Conservation (phyloP, 805 yeast genomes). For the Nakazawaea wickerhamii region DNA sequence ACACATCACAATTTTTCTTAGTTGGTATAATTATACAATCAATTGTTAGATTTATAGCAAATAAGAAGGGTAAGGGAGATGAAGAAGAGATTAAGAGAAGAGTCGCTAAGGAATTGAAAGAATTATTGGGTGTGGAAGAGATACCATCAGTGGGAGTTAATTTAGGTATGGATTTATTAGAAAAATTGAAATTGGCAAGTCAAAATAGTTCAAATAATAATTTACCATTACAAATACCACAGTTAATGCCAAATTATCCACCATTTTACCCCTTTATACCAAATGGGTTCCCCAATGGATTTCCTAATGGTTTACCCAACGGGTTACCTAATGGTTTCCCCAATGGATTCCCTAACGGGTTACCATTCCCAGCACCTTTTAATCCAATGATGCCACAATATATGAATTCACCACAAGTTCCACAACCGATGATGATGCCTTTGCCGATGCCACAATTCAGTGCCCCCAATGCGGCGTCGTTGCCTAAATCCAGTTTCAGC, state of each 20-base stretch:
- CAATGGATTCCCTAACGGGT: constrained; percentile 14
- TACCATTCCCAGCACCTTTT: background rate
- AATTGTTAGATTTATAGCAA: constrained; percentile 48
- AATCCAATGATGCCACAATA: constrained; percentile 8
- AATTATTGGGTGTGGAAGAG: constrained; percentile 61
- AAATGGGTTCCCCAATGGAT: too few relatives aligned
- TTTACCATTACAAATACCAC: constrained; percentile 14
- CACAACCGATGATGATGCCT: constrained; percentile 4
- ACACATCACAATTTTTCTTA: constrained; percentile 34
- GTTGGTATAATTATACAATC: constrained; percentile 47
- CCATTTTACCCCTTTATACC: constrained; percentile 16
- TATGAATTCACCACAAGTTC: too few relatives aligned
- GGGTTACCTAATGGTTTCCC: too few relatives aligned
- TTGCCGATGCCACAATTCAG: background rate
- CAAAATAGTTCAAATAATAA: constrained; percentile 16
- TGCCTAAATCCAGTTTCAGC: constrained; percentile 27
- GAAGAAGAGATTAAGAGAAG: constrained; percentile 46
- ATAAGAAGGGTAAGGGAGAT: constrained; percentile 34
- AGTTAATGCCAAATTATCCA: constrained; percentile 13
- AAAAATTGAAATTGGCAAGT: constrained; percentile 49
- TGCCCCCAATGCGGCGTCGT: constrained; percentile 28
- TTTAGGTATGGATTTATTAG: constrained; percentile 74
- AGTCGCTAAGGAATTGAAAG: constrained; percentile 63
- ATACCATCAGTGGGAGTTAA: constrained; percentile 36
- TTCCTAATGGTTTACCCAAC: too few relatives aligned